Evolutionary conservation across 176 grass and related monocot genomes (phyloP).

Genomic region (Pharus latifolius): DNA sequence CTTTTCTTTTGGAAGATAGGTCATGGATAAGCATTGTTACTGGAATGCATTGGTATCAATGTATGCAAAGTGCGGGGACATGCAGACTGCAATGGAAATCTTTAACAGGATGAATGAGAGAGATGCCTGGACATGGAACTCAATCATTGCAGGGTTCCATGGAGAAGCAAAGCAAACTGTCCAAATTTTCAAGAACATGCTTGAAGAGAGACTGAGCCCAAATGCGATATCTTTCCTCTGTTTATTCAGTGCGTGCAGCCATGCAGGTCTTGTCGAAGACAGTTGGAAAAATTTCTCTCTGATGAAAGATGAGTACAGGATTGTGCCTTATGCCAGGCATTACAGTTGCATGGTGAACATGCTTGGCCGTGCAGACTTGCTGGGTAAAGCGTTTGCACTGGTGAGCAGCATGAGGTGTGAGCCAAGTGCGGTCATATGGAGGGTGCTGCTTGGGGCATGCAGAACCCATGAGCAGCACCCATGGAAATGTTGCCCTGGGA

Average conservation of each 20-base stretch:
- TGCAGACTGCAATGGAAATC: conserved; percentile 13
- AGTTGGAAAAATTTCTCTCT: conserved; percentile 21
- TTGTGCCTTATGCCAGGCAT: conserved; percentile 31
- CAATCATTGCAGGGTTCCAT: conserved; percentile 25
- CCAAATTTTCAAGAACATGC: conserved; percentile 35
- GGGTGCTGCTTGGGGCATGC: conserved; percentile 42
- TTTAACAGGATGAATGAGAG: conserved; percentile 25
- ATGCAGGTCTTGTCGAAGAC: conserved; percentile 35
- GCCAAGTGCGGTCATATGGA: conserved; percentile 33
- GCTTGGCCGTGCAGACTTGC: conserved; percentile 29
- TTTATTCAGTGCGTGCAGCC: conserved; percentile 42
- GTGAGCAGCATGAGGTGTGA: conserved; percentile 19
- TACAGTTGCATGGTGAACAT: conserved; percentile 41
- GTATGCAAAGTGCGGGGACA: conserved; percentile 24
- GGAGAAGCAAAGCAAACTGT: conserved; percentile 14
- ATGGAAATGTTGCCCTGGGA: conserved; percentile 15
- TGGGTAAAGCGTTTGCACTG: conserved; percentile 31
- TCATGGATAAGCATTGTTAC: not conserved
- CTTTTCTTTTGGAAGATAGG: not conserved
- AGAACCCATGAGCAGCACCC: conserved; percentile 25
- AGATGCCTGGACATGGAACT: conserved; percentile 47
- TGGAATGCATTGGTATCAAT: conserved; percentile 31
- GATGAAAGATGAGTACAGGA: conserved; percentile 11
- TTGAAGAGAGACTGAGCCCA: not conserved
- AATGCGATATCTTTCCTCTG: conserved; percentile 36